Evolutionary conservation across 345 rosid species (phyloP), one percentile per base, ranked within the genome.

Genomic region (Capsella bursapastoris): DNA sequence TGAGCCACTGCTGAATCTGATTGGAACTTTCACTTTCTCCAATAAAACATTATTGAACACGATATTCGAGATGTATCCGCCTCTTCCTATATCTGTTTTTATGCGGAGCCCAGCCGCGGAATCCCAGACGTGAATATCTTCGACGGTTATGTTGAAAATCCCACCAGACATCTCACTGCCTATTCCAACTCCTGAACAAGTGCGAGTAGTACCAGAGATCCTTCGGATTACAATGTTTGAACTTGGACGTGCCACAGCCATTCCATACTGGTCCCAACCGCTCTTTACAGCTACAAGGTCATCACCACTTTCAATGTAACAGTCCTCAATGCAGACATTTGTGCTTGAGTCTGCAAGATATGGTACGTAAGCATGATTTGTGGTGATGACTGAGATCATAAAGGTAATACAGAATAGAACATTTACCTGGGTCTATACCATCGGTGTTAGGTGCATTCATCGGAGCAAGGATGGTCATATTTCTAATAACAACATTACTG

Each of bases 141-240:
- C 87, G 0, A 92, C 57, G 0, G 78, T 90, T 57, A 92, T 68
- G 58, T 95, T 89, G 50, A 72, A 86, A 37, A 90, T 82, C 43
- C 99, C 99, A 69, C 99, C 98, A 11, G 99, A 95, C 98, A 95
- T 95, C 82, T 95, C 98, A 29, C 98, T 95, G 32, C 99, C 99
- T 8, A 95, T 88, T 47, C 99, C 99, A 52, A 95, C 75, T 25
- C 99, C 99, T 8, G 99, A 95, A 43, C 99, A 92, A 57, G 96
- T 92, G 2, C 94, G 92, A 9, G 99, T 92, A 31, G 98, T 95
- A 63, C 99, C 99, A 0, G 97, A 89, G 65, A 95, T 74, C 79
- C 96, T 83, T 81, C 89, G 75, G 57, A 95, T 75, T 32, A 80
- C 53, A 53, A 95, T 89, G 79, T 92, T 88, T 13, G 90, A 88